Evolutionary conservation across 495 filamentous ascomycete species (phyloP).

Genomic region (Penicillium nucicola): DNA sequence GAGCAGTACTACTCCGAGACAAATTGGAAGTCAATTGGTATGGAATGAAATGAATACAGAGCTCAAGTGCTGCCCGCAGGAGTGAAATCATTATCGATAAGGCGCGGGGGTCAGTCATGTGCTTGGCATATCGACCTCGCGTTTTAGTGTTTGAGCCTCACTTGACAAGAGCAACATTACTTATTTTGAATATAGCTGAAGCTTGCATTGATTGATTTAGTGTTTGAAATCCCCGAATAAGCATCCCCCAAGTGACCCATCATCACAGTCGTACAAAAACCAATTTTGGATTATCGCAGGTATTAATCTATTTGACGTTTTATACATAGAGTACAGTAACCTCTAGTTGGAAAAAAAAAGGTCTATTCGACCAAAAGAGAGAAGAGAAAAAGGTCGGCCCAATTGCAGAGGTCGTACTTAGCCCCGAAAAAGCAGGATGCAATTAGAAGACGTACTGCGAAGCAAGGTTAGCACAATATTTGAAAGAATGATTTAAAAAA

Average conservation of each 20-base stretch:
- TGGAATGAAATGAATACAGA: neutral
- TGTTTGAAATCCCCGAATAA: neutral
- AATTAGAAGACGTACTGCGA: conserved; percentile 36
- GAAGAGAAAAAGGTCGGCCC: neutral
- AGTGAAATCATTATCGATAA: conserved; percentile 4
- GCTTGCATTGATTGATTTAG: neutral
- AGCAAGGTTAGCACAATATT: neutral
- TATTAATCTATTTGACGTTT: conserved; percentile 8
- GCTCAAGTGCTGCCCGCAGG: neutral
- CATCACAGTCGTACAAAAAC: neutral
- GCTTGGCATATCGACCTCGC: conserved; percentile 1
- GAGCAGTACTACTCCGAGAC: neutral
- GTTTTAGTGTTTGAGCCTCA: neutral
- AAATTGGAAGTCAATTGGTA: neutral
- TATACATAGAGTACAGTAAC: neutral
- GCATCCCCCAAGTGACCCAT: neutral
- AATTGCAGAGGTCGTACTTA: neutral
- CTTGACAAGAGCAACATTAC: too few relatives aligned
- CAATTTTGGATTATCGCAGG: neutral
- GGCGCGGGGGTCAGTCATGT: conserved; percentile 9
- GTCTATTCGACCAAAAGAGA: neutral
- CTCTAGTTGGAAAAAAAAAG: neutral
- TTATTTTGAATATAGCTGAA: too few relatives aligned
- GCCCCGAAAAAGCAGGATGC: neutral
- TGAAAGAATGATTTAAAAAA: neutral